These are phyloP conservation scores for Skeletonema potamos DNA, from an alignment of 108 stramenopile species.

Conservation along the genomic window DNA sequence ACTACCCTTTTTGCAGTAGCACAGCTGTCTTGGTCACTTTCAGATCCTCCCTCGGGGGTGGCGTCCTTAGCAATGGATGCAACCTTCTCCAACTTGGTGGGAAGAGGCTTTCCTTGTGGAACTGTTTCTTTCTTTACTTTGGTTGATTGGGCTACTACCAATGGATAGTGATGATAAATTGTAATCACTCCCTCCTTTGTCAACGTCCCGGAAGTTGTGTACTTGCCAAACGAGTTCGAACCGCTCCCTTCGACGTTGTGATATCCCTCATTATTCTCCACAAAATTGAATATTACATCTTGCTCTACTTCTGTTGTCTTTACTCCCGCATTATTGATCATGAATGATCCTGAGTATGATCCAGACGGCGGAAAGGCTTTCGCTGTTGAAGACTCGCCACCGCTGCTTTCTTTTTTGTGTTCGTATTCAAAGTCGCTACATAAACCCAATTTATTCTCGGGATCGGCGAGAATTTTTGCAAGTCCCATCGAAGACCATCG, in stretches of 20 bases:
- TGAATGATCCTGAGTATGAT: neutral
- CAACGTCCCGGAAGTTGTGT: conserved; percentile 70
- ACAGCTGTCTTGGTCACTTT: no score
- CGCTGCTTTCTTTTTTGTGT: neutral
- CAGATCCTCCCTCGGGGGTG: no score
- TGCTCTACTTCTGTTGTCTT: neutral
- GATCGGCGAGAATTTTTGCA: conserved; percentile 63
- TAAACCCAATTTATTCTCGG: conserved; percentile 58
- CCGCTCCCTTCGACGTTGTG: conserved; percentile 79
- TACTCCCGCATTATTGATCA: neutral
- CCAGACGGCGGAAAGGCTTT: neutral
- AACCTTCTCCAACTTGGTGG: conserved; percentile 35
- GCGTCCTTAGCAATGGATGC: no score
- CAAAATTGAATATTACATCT: neutral
- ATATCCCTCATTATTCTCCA: neutral
- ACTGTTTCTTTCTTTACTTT: neutral
- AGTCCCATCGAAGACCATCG: conserved; percentile 80
- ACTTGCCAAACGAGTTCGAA: conserved; percentile 78
- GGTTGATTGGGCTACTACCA: neutral
- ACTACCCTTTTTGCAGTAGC: no score
- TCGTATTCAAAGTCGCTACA: conserved; percentile 84
- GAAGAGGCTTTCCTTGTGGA: conserved; percentile 12
- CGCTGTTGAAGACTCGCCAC: neutral
- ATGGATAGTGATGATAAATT: conserved; percentile 49
- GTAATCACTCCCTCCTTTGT: conserved; percentile 69